These are phyloP conservation scores for Durio zibethinus DNA, from an alignment of 345 rosid species.

Conservation along the genomic window DNA sequence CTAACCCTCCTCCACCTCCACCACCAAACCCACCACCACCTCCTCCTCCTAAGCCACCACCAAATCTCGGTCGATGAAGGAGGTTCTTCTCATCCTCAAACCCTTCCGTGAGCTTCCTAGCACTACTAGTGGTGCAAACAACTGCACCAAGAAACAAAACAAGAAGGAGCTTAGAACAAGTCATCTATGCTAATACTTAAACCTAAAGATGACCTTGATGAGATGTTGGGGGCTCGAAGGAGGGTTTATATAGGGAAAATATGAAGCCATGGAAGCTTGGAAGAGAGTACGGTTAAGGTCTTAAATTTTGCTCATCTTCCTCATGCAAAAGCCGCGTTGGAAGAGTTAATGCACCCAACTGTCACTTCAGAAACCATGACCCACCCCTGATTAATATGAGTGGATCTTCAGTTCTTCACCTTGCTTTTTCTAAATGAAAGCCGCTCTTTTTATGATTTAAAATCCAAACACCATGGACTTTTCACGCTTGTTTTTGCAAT, in stretches of 20 bases:
- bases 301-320: slow-evolving; percentile 39
- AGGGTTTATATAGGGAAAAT: slow-evolving; percentile 21
- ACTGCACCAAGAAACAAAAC: slow-evolving; percentile 36
- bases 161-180: slow-evolving; percentile 32
- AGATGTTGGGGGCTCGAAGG: slow-evolving; percentile 12
- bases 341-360: slow-evolving; percentile 33
- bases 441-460: background rate
- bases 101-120: slow-evolving; percentile 36
- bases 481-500: background rate
- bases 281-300: slow-evolving; percentile 9
- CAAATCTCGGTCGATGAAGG: slow-evolving; percentile 18
- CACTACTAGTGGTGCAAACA: slow-evolving; percentile 26
- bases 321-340: slow-evolving; percentile 34
- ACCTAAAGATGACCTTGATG: slow-evolving; percentile 12
- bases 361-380: slow-evolving; percentile 24
- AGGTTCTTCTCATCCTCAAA: slow-evolving; percentile 42
- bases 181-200: background rate
- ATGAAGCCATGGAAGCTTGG: background rate
- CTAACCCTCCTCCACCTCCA: slow-evolving; percentile 10
- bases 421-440: background rate
- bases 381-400: background rate
- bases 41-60: slow-evolving; percentile 33
- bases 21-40: slow-evolving; percentile 31
- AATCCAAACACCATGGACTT: background rate
- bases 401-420: background rate